Evolutionary conservation across 208 protist genomes (phyloP), one percentile per base, ranked within the genome.

Genomic region (Leishmania tropica): DNA sequence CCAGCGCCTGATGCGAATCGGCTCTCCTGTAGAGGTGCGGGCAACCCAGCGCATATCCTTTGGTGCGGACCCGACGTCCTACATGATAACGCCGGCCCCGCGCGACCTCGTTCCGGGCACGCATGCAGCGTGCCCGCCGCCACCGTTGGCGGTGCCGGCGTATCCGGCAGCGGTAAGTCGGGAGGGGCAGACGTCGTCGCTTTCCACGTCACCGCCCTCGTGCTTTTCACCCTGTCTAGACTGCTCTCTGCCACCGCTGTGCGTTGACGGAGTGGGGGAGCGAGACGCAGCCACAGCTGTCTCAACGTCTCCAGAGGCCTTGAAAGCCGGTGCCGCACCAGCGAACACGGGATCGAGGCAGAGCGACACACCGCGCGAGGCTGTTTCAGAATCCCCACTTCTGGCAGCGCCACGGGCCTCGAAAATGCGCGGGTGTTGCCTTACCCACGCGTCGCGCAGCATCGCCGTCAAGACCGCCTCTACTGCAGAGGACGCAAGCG

Each of bases 11-110:
- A 1, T 64, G 42, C 82, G 82, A 5, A 31, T 78, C 17, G 40
- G 62, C 17, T 81, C 76, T n/a, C 82, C 82, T 0, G 77, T 85
- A 40, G 11, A 74, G 62, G 58, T 85, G 60, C 75, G 24, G 0
- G 53, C 71, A 4, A 53, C 24, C 1, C 82, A 81, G 51, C 19
- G 31, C 10, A 67, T 85, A 2, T 48, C 24, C 8, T 85, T 85
- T 56, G 77, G 58, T 7, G 13, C 42, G 0, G 47, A 80, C 56
- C 7, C 73, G 31, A 62, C 53, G 4, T 62, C 31, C 51, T 76
- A 62, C 73, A 11, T 40, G 31, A 51, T 51, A 21, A 31, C 60
- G 15, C 73, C 53, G 3, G 70, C 45, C 3, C 70, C 70, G 24
- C 70, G 4, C 10, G n/a, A 5, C 15, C 70, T 54, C 28, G 51